Evolutionary conservation across 179 eudicot species (phyloP).

Genomic region (Silene noctiflora): DNA sequence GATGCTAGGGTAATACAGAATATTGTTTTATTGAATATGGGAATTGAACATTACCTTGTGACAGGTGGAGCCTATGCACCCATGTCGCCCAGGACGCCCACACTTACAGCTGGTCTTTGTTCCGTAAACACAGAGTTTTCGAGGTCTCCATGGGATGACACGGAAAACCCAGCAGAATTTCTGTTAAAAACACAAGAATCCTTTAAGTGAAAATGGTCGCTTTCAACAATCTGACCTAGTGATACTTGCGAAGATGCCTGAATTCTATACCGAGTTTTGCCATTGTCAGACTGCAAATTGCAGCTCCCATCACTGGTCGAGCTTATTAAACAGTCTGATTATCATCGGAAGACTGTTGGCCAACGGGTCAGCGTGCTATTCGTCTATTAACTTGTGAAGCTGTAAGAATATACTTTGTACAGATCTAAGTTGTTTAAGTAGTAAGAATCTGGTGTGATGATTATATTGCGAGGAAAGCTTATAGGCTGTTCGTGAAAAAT

Average conservation of each 20-base stretch:
- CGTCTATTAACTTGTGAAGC: not conserved
- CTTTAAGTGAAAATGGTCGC: not conserved
- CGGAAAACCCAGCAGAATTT: conserved; percentile 27
- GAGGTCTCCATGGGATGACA: conserved; percentile 39
- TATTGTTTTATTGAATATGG: not conserved
- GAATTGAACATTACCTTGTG: not conserved
- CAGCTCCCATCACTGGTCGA: conserved; percentile 15
- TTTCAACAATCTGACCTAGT: not conserved
- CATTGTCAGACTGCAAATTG: not conserved
- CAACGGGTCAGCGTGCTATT: not conserved
- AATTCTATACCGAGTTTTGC: not conserved
- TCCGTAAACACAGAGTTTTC: conserved; percentile 31
- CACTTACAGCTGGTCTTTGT: conserved; percentile 43
- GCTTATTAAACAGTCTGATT: not conserved
- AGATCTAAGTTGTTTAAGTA: not conserved
- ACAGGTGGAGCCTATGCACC: conserved; percentile 42
- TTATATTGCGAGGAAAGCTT: not conserved
- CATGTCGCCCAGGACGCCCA: conserved; percentile 51
- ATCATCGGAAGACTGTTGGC: not conserved
- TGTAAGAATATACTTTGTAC: conserved; percentile 14
- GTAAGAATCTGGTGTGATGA: not conserved
- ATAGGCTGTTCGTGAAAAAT: not conserved
- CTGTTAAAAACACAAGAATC: conserved; percentile 30
- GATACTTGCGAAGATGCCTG: conserved; percentile 7
- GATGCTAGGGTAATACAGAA: too few species aligned